These are phyloP conservation scores for Solanum hybrid DNA, from an alignment of 305 asterid species.

Conservation along the genomic window DNA sequence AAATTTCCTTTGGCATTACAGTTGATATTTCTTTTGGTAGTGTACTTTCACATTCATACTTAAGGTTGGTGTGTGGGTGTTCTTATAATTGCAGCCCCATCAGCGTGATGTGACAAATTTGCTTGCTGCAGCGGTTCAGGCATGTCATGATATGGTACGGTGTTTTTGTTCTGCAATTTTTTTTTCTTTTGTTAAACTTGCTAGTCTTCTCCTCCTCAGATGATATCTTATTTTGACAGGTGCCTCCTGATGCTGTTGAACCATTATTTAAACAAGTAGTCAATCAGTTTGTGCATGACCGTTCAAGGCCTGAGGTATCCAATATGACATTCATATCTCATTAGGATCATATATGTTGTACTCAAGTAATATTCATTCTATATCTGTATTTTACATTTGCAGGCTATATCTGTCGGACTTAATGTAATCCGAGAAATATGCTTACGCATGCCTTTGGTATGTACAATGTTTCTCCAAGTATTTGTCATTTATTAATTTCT, in stretches of 20 bases:
- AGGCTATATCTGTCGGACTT: constrained; percentile 88
- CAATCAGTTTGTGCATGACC: constrained; percentile 89
- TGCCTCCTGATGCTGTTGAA: constrained; percentile 95
- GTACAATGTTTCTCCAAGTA: not conserved
- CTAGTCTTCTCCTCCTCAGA: constrained; percentile 7
- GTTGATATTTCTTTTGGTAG: constrained; percentile 1
- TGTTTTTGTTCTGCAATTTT: constrained; percentile 1
- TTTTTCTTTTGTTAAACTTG: not conserved
- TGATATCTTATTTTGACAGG: constrained; percentile 33
- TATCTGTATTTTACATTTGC: constrained; percentile 10
- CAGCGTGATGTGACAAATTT: constrained; percentile 72
- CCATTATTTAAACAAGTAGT: constrained; percentile 89
- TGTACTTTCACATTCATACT: constrained; percentile 9
- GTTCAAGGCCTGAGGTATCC: constrained; percentile 81
- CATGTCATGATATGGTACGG: constrained; percentile 95
- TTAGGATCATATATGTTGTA: not conserved
- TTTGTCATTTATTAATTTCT: not conserved
- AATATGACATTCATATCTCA: not conserved
- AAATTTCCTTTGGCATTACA: not conserved
- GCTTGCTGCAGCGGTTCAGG: constrained; percentile 95
- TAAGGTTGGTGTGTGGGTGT: not conserved
- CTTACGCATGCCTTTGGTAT: constrained; percentile 91
- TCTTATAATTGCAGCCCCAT: constrained; percentile 57
- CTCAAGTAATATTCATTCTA: constrained; percentile 29
- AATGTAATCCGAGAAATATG: constrained; percentile 88